Evolutionary conservation across 306 rosid species (phyloP).

Genomic region (Rubus parviflorus): DNA sequence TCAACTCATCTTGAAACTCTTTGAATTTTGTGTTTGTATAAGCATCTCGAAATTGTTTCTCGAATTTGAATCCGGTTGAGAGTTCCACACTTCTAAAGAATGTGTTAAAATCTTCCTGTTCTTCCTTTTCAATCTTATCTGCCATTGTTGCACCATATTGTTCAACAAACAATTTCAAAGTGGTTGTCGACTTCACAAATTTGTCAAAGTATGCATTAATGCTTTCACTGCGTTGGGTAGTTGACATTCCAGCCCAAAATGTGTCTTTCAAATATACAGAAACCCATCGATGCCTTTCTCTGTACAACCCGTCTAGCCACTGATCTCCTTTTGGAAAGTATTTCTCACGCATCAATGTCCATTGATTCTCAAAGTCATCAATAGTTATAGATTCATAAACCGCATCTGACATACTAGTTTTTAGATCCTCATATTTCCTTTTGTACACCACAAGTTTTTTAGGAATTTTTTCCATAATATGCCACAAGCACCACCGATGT

Average conservation of each 20-base stretch:
- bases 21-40: not conserved
- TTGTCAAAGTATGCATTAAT: constrained; percentile 6
- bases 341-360: too few relatives aligned
- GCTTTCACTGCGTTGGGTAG: constrained; percentile 13
- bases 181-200: not conserved
- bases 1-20: not conserved
- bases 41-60: not conserved
- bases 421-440: too few relatives aligned
- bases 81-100: too few relatives aligned
- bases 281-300: not conserved
- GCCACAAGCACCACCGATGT: not conserved
- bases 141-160: not conserved
- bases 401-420: too few relatives aligned
- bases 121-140: not conserved
- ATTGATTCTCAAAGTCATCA: too few relatives aligned
- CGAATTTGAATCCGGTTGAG: too few relatives aligned
- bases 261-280: not conserved
- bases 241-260: constrained; percentile 27
- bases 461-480: not conserved
- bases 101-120: too few relatives aligned
- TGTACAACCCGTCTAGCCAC: too few relatives aligned
- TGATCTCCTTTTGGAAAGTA: too few relatives aligned
- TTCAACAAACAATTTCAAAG: not conserved
- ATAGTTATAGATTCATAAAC: too few relatives aligned
- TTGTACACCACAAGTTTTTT: not conserved